phyloP scores from a whole-genome alignment of 257 asterid genomes.

The Solanum etuberosum region DNA sequence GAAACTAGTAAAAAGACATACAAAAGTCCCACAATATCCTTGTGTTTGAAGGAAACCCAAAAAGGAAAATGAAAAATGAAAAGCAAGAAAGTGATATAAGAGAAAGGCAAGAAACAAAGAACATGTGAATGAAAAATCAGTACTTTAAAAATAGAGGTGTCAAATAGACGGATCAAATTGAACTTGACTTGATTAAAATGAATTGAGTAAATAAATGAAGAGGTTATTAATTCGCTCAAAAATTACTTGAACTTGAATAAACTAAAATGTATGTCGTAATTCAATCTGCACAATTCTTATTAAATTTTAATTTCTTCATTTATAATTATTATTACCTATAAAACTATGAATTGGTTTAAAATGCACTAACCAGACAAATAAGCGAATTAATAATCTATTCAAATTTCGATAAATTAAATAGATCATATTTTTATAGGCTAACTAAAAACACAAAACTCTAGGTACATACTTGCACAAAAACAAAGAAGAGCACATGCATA shows the following conservation, averaged over 20 bases:
- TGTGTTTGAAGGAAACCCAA: not conserved
- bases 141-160: not conserved
- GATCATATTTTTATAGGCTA: not conserved
- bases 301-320: too few relatives aligned
- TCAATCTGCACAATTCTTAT: not conserved
- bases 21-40: not conserved
- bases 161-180: not conserved
- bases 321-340: too few relatives aligned
- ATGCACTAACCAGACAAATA: not conserved
- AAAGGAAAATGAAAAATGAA: not conserved
- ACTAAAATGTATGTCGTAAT: not conserved
- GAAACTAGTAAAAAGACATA: not conserved
- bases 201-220: not conserved
- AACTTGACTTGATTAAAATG: rapidly evolving
- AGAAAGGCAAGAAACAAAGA: not conserved
- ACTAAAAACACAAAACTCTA: not conserved
- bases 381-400: not conserved
- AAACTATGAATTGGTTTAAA: not conserved
- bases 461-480: not conserved
- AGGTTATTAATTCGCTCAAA: not conserved
- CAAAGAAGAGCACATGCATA: not conserved
- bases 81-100: not conserved
- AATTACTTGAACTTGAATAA: not conserved
- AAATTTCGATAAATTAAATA: not conserved
- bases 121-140: not conserved